phyloP scores from a whole-genome alignment of 371 early-diverging fungal genomes.

The Mucor circinelloides region DNA sequence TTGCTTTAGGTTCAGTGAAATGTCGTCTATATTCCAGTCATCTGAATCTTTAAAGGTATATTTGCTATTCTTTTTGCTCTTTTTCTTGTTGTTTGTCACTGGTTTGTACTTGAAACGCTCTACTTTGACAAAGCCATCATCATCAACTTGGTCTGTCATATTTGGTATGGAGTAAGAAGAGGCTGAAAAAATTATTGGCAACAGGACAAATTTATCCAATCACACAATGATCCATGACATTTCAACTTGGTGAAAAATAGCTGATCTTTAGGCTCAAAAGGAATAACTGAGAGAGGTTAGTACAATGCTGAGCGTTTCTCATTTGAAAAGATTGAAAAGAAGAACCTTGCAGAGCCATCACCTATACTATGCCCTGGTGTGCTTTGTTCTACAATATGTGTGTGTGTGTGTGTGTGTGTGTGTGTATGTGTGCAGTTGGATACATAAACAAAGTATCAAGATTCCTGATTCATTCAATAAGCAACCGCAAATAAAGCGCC shows the following conservation, averaged over 20 bases:
- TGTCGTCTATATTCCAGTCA: constrained; percentile 37
- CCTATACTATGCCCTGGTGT: too few relatives aligned
- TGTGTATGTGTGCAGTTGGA: too few relatives aligned
- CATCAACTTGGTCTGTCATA: constrained; percentile 22
- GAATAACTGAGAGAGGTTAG: not conserved
- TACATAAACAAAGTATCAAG: too few relatives aligned
- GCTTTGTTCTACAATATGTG: not conserved
- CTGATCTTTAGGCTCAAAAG: not conserved
- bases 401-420: too few relatives aligned
- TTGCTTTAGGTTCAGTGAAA: constrained; percentile 24
- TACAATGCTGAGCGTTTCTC: not conserved
- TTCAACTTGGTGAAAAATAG: not conserved
- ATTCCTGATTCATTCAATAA: too few relatives aligned
- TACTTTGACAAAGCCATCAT: constrained; percentile 31
- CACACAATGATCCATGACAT: not conserved
- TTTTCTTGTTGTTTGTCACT: constrained; percentile 18
- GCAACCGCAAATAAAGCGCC: too few relatives aligned
- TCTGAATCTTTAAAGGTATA: constrained; percentile 33
- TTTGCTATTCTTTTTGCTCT: constrained; percentile 25
- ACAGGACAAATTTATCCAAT: not conserved
- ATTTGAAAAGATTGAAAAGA: not conserved
- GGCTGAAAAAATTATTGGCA: not conserved
- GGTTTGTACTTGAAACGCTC: constrained; percentile 31
- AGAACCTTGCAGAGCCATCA: not conserved
- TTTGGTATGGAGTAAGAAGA: not conserved